A percentile compares a stretch with the other conserved stretches of the same genome.
These are phyloP conservation scores for Zizania latifolia DNA, from an alignment of 176 grass and related monocot species.

Conservation along the genomic window DNA sequence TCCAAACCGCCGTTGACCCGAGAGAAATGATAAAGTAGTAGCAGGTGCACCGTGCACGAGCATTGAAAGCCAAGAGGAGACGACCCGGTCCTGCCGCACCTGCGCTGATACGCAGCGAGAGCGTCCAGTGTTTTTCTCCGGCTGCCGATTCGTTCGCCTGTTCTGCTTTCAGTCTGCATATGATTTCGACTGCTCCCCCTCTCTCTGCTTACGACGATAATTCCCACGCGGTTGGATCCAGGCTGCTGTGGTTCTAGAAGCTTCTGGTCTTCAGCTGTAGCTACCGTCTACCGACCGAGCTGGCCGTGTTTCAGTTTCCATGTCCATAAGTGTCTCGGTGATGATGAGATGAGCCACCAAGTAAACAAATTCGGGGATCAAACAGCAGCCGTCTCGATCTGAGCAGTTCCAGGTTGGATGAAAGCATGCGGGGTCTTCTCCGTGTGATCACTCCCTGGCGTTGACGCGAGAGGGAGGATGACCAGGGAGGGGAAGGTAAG, in stretches of 20 bases:
- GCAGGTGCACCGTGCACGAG: slow-evolving; percentile 1
- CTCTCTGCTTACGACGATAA: neutral
- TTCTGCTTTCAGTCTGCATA: neutral
- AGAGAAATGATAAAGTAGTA: neutral
- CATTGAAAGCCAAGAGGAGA: neutral
- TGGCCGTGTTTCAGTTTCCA: neutral
- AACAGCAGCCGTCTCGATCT: neutral
- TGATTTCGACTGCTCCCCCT: neutral
- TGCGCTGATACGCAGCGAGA: too few species aligned
- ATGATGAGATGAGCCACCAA: too few species aligned
- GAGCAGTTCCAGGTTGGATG: neutral
- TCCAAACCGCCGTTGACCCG: slow-evolving; percentile 39
- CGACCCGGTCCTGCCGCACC: slow-evolving; percentile 3
- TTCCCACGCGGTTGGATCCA: neutral
- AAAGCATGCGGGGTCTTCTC: too few species aligned
- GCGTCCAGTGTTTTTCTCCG: too few species aligned
- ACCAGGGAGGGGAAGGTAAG: neutral
- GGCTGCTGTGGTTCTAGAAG: neutral
- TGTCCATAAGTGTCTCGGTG: too few species aligned
- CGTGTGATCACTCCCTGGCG: neutral
- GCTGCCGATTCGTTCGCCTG: neutral
- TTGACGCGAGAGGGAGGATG: neutral
- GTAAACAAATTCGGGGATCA: too few species aligned
- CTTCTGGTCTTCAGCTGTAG: neutral
- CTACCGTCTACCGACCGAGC: too few species aligned